Base-by-base conservation (phyloP, 208 protist genomes). In the Novymonas esmeraldas region DNA sequence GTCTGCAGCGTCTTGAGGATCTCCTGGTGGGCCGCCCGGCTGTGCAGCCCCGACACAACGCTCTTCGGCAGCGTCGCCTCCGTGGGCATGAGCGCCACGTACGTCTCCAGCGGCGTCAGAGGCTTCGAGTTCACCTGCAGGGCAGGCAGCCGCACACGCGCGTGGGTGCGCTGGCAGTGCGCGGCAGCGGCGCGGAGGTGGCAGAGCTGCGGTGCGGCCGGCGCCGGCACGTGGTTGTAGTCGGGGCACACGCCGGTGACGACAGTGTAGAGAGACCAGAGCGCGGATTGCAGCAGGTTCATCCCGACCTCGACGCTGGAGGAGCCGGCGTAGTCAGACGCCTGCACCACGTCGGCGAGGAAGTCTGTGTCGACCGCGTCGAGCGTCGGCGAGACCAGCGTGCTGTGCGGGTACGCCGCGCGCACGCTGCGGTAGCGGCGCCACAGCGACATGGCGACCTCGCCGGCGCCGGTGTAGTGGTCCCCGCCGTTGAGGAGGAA, bases 401-500 rank as follows among this genome's bases (percentile, higher is more conserved):
- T 77, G 75, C 74, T 75, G 46, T 79, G 46, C 49, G 82, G 81
- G 49, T 79, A 74, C 20, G 78, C 45, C 18, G 85, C 76, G 14
- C 90, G 84, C 51, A 93, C 79, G 4, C 70, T 79, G 58, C 82
- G 84, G 70, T 95, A 95, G 45, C 87, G 86, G 29, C 57, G 68
- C 87, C 90, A 95, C 51, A 95, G 66, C 18, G 64, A 39, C 76
- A 87, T 72, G 4, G 90, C 90, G 50, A 95, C 83, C 56, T 95
- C 90, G 0, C 90, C 90, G 9, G 80, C 85, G 6, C 90, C 90
- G 49, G 73, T 72, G 79, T 95, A 95, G 62, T 93, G 85, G 64
- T 95, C 90, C 29, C 90, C 90, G 36, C 90, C 90, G 71, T 95
- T 95, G 50, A 95, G 79, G 13, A 93, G 72, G 73, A 95, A 95